Percentiles rank a stretch among this genome's conserved stretches.
These are phyloP conservation scores for Cladobotryum protrusum DNA, from an alignment of 2,329 filamentous ascomycete species.

Conservation along the genomic window DNA sequence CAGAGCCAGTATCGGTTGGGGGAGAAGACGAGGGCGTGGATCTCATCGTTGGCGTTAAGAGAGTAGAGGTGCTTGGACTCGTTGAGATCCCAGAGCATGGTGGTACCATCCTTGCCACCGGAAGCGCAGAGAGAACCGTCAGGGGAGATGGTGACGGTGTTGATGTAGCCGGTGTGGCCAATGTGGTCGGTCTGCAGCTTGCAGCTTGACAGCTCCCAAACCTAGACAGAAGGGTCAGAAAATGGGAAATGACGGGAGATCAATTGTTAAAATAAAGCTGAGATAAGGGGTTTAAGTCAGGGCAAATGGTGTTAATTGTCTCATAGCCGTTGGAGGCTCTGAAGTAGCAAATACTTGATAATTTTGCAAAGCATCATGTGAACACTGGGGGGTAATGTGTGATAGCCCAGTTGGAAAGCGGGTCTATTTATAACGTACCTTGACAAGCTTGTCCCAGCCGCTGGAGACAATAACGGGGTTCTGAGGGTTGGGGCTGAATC, in stretches of 20 bases:
- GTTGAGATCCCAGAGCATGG: constrained; percentile 99
- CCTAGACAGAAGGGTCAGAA: constrained; percentile 46
- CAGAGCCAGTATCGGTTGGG: constrained; percentile 99
- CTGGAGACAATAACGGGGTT: constrained; percentile 99
- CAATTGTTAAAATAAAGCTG: not conserved
- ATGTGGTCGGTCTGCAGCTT: constrained; percentile 99
- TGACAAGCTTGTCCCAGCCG: constrained; percentile 99
- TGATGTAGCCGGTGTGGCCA: constrained; percentile 99
- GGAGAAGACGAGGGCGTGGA: constrained; percentile 99
- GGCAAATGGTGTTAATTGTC: constrained; percentile 86
- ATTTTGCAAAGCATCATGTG: constrained; percentile 84
- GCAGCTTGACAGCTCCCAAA: constrained; percentile 99
- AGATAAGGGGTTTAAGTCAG: constrained; percentile 53
- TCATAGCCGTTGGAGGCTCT: constrained; percentile 91
- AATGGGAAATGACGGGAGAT: not conserved
- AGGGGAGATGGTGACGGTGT: constrained; percentile 99
- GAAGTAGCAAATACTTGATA: constrained; percentile 99
- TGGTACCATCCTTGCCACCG: constrained; percentile 98
- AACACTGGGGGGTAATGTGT: constrained; percentile 2
- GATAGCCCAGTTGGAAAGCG: not conserved
- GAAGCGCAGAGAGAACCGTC: constrained; percentile 98
- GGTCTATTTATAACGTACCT: constrained; percentile 60
- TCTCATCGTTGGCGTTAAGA: constrained; percentile 98
- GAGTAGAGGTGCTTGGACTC: constrained; percentile 99
- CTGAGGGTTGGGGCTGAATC: constrained; percentile 99